phyloP scores from a whole-genome alignment of 2,329 filamentous ascomycete species.

The Aspergillus arachidicola region DNA sequence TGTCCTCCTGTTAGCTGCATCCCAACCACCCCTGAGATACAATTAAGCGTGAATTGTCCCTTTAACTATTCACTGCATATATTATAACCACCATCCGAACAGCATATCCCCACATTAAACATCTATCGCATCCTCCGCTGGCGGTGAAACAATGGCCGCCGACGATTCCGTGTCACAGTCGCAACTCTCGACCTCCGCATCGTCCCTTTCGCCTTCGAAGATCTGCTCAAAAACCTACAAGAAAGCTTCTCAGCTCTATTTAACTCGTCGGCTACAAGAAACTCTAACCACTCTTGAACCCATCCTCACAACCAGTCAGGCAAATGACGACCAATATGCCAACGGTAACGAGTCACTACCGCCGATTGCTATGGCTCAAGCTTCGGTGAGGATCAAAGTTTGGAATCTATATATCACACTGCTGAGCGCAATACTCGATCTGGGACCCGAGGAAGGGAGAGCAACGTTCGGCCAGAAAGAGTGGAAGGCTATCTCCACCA shows the following conservation, averaged over 20 bases:
- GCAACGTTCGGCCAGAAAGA: constrained; percentile 80
- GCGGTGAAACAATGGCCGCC: constrained; percentile 36
- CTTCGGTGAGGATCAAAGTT: constrained; percentile 85
- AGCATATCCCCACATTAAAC: constrained; percentile 5
- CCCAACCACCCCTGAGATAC: constrained; percentile 11
- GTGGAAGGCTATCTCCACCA: constrained; percentile 79
- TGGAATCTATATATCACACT: constrained; percentile 97
- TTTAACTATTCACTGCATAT: neutral
- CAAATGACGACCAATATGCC: constrained; percentile 41
- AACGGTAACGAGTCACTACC: constrained; percentile 55
- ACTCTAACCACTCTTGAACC: constrained; percentile 82
- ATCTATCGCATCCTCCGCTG: constrained; percentile 16
- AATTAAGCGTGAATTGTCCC: constrained; percentile 2
- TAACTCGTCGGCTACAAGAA: constrained; percentile 90
- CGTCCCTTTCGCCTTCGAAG: constrained; percentile 64
- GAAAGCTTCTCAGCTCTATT: constrained; percentile 88
- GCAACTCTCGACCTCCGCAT: constrained; percentile 68
- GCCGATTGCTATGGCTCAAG: constrained; percentile 77
- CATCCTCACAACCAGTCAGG: constrained; percentile 65
- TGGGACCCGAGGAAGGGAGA: constrained; percentile 89
- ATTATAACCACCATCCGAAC: neutral
- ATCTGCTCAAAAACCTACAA: constrained; percentile 85
- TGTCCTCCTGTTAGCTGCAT: constrained; percentile 9
- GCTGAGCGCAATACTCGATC: constrained; percentile 84
- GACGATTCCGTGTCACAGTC: constrained; percentile 45